Base-by-base conservation (phyloP, 148 eudicot species). In the Persicaria maculosa region DNA sequence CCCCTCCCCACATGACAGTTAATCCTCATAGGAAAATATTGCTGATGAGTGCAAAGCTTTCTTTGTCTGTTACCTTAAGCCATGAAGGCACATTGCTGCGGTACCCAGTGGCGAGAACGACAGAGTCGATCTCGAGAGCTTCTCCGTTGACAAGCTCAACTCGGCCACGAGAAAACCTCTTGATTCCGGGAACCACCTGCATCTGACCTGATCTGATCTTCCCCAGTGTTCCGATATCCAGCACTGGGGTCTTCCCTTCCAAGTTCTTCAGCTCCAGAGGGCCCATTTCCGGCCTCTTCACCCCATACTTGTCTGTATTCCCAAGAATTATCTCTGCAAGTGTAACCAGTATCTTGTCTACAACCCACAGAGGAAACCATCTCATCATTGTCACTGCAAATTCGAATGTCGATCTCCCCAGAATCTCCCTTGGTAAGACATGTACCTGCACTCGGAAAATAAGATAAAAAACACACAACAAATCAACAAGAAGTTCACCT, bases 11-110 rank as follows among this genome's bases (percentile, higher is more conserved):
- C 59, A 55, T 55, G 59, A 55, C 59, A 55, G 17, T 17, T 15
- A 55, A 12, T 12, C 16, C 11, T 50, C 16, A 50, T 50, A 50
- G 4, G 53, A 50, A 50, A 50, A 9, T 2, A 50, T 50, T 50
- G 14, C 55, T 52, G 55, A 52, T 19, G 4, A 58, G 7, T 31
- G 22, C 10, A 58, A 58, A 59, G 10, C 14, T 59, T 7, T 59
- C 15, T 22, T 40, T 40, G 76, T 74, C 55, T 44, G 86, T 77
- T 73, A 90, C 97, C 96, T 90, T 87, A 16, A 93, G 84, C 97
- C 96, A 93, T 61, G 88, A 74, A 44, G 97, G 97, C 44, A 90
- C 96, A 65, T 93, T 93, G 87, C 97, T 93, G 57, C 85, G 80
- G 79, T 93, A 93, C 6, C 97, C 97, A 0, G 97, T 93, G 44